Evolutionary conservation across 2,329 filamentous ascomycete species (phyloP).

Genomic region (Cladosporium sp.): DNA sequence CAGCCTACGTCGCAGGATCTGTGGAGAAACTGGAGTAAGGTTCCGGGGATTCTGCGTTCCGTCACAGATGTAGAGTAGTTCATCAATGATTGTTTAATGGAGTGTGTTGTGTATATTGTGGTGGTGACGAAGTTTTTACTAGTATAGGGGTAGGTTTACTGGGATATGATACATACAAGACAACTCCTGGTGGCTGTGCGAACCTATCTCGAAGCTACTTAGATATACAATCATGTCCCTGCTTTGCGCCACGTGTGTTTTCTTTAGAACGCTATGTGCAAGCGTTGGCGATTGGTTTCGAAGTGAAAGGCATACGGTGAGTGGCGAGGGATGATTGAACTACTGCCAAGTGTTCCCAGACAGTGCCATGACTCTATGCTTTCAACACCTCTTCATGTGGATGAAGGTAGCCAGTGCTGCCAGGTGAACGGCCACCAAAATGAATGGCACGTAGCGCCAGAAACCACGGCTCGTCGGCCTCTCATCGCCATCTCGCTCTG

Average conservation of each 20-base stretch:
- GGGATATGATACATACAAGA: neutral
- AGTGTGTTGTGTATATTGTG: neutral
- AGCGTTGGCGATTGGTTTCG: neutral
- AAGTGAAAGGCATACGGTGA: neutral
- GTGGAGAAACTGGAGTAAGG: constrained; percentile 10
- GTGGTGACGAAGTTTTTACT: neutral
- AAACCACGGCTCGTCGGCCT: neutral
- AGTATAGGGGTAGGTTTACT: neutral
- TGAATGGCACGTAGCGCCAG: neutral
- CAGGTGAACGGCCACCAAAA: neutral
- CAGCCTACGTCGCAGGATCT: neutral
- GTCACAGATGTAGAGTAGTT: neutral
- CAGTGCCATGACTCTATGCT: neutral
- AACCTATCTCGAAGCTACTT: neutral
- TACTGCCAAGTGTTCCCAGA: neutral
- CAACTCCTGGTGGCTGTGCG: neutral
- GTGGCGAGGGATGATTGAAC: neutral
- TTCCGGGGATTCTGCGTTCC: neutral
- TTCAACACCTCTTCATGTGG: neutral
- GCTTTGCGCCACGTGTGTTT: neutral
- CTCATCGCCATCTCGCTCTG: neutral
- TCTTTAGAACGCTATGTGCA: neutral
- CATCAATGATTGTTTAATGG: neutral
- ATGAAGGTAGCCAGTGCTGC: neutral
- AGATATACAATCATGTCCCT: neutral